Percentiles rank a stretch among this genome's conserved stretches.
Evolutionary conservation across 192 early-diverging fungal genomes (phyloP).

Genomic region (Gamsiella multidivaricata): DNA sequence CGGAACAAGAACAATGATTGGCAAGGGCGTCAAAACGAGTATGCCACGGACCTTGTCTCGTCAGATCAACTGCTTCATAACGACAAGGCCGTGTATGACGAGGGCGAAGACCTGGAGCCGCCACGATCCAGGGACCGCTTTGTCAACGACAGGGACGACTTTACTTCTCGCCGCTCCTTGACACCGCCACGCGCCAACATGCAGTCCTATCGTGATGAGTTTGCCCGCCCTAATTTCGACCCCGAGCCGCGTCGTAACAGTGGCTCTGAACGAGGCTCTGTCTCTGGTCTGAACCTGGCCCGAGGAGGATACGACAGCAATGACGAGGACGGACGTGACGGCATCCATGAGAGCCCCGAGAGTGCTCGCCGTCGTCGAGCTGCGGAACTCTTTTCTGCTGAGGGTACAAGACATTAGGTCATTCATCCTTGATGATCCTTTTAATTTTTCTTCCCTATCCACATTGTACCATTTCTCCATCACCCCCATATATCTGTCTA

Average conservation of each 20-base stretch:
- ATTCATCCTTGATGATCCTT: no score
- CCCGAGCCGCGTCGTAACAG: slow-evolving; percentile 31
- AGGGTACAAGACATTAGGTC: slow-evolving; percentile 32
- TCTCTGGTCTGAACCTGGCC: slow-evolving; percentile 9
- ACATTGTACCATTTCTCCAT: no score
- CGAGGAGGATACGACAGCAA: slow-evolving; percentile 28
- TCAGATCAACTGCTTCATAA: slow-evolving; percentile 29
- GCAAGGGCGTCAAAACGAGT: slow-evolving; percentile 19
- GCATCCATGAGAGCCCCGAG: slow-evolving; percentile 27
- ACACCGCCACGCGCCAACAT: slow-evolving; percentile 50
- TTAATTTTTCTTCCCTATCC: no score
- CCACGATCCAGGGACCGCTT: slow-evolving; percentile 38
- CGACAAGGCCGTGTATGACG: slow-evolving; percentile 43
- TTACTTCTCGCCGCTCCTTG: slow-evolving; percentile 28
- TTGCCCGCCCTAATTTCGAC: slow-evolving; percentile 33
- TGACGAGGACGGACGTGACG: slow-evolving; percentile 8
- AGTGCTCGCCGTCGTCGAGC: slow-evolving; percentile 39
- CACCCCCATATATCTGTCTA: no score
- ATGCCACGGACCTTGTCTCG: slow-evolving; percentile 27
- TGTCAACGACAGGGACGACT: slow-evolving; percentile 36
- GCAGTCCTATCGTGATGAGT: slow-evolving; percentile 47
- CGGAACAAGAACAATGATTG: slow-evolving; percentile 18
- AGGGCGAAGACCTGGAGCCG: slow-evolving; percentile 36
- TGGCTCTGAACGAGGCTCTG: slow-evolving; percentile 23
- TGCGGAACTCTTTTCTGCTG: slow-evolving; percentile 43